Percentiles rank a stretch among this genome's conserved stretches.
Evolutionary conservation across 139 green algal species (phyloP).

Genomic region (Chlamydomonas sp.): DNA sequence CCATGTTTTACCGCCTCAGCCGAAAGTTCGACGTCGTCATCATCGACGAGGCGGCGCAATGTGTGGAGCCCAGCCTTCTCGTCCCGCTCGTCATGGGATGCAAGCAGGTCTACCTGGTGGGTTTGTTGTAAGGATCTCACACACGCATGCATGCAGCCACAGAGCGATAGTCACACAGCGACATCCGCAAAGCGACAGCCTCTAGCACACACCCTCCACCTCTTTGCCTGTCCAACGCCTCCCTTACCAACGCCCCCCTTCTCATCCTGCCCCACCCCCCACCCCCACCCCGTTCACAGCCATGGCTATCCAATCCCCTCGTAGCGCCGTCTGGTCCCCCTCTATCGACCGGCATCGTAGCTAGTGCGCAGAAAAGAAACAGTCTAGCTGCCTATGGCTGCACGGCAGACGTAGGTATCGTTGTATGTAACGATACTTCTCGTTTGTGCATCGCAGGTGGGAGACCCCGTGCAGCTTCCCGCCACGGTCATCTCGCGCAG

Average conservation of each 20-base stretch:
- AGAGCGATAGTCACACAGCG: no score
- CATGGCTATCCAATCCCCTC: no score
- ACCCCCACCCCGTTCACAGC: no score
- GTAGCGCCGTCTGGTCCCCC: no score
- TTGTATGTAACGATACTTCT: constrained; percentile 38
- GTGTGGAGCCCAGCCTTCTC: constrained; percentile 65
- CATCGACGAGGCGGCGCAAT: constrained; percentile 73
- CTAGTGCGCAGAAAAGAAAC: not conserved
- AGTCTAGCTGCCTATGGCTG: not conserved
- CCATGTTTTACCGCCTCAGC: constrained; percentile 21
- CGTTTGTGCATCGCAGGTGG: constrained; percentile 68
- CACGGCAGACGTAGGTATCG: not conserved
- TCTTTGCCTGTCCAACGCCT: no score
- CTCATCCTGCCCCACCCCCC: no score
- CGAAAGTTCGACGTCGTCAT: constrained; percentile 63
- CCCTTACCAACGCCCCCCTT: no score
- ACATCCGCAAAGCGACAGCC: no score
- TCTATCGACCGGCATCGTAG: no score
- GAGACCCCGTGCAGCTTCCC: constrained; percentile 73
- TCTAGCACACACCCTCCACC: no score
- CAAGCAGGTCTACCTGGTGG: constrained; percentile 34
- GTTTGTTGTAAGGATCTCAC: constrained; percentile 1
- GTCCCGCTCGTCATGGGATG: constrained; percentile 58
- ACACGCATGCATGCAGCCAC: not conserved
- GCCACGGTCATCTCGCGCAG: constrained; percentile 61